Evolutionary conservation across 306 rosid genomes (phyloP).

Genomic region (Begonia loranthoides): DNA sequence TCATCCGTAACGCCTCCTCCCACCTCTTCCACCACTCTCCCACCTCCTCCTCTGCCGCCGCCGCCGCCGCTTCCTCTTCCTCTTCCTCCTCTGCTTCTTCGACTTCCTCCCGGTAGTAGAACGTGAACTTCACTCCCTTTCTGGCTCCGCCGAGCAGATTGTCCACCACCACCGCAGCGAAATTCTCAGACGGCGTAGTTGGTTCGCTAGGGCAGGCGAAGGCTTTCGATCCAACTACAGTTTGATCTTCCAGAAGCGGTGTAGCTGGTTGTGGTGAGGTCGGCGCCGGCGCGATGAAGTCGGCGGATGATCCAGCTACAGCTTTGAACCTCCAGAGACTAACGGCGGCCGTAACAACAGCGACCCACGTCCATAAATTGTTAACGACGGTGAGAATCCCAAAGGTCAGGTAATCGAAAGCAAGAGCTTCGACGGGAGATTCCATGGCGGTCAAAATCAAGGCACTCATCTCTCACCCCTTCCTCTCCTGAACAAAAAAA

Average conservation of each 20-base stretch:
- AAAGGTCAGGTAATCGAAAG: slow-evolving; percentile 32
- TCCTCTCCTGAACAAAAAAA: background rate
- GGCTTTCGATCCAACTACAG: background rate
- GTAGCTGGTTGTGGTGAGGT: background rate
- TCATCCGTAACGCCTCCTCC: slow-evolving; percentile 24
- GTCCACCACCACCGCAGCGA: too few species aligned
- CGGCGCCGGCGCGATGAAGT: slow-evolving; percentile 3
- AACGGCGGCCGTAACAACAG: slow-evolving; percentile 41
- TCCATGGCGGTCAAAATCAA: slow-evolving; percentile 30
- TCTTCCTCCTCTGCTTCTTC: slow-evolving; percentile 1
- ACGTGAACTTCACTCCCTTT: slow-evolving; percentile 30
- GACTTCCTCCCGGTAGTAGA: slow-evolving; percentile 14
- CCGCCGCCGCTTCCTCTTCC: slow-evolving; percentile 11
- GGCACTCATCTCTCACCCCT: background rate
- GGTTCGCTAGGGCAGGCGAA: background rate
- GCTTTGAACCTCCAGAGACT: slow-evolving; percentile 30
- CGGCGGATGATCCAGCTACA: background rate
- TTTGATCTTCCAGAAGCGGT: background rate
- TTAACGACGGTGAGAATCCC: slow-evolving; percentile 26
- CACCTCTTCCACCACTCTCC: slow-evolving; percentile 40
- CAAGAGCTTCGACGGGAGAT: slow-evolving; percentile 46
- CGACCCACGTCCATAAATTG: slow-evolving; percentile 54
- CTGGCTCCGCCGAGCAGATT: slow-evolving; percentile 6
- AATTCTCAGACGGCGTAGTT: background rate
- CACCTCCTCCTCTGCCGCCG: background rate